These are phyloP conservation scores for Extremus antarcticus DNA, from an alignment of 495 filamentous ascomycete genomes.

Conservation along the genomic window DNA sequence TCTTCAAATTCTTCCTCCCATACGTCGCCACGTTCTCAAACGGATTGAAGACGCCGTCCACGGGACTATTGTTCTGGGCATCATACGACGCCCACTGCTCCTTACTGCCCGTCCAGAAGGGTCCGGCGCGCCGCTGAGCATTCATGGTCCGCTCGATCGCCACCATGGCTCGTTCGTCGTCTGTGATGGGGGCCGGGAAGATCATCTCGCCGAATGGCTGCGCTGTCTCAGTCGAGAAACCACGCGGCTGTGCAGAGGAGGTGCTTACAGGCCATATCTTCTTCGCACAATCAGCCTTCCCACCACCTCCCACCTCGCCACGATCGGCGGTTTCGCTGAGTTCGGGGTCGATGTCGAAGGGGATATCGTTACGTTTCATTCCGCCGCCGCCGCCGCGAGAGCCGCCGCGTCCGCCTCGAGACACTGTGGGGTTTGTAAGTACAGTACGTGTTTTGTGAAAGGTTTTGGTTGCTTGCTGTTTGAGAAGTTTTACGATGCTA, in stretches of 20 bases:
- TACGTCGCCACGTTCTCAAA: slow-evolving; percentile 3
- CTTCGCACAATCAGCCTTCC: background rate
- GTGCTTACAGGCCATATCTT: background rate
- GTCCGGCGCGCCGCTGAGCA: background rate
- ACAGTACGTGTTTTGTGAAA: background rate
- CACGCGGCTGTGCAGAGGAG: too few species aligned
- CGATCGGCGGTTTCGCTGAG: background rate
- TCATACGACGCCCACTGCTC: slow-evolving; percentile 2
- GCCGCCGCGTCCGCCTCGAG: slow-evolving; percentile 5
- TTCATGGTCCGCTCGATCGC: background rate
- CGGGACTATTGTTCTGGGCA: background rate
- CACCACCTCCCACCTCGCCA: background rate
- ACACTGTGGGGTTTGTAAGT: background rate
- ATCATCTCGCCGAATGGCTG: background rate
- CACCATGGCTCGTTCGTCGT: background rate
- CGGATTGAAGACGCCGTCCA: background rate
- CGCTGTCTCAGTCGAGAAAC: too few species aligned
- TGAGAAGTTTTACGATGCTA: background rate
- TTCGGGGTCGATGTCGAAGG: slow-evolving; percentile 5
- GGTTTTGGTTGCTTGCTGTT: background rate
- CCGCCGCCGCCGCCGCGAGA: background rate
- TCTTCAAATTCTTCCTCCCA: background rate
- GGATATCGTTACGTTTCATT: background rate
- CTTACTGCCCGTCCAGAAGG: slow-evolving; percentile 4
- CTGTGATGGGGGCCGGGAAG: background rate